These are phyloP conservation scores for Penicillium coprophilum DNA, from an alignment of 495 filamentous ascomycete species.

Conservation along the genomic window DNA sequence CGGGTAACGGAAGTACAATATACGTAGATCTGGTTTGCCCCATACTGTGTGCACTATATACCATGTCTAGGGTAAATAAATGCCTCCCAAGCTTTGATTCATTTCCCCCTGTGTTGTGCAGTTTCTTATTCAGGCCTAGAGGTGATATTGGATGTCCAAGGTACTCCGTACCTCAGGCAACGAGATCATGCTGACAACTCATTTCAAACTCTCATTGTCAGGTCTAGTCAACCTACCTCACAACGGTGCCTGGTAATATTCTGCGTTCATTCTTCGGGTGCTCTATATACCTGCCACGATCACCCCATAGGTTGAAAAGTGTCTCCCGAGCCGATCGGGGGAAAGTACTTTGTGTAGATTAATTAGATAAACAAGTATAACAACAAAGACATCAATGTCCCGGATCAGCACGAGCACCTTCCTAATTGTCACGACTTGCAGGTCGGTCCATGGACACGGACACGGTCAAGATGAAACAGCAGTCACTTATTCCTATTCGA, in stretches of 20 bases:
- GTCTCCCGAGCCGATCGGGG: neutral
- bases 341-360: neutral
- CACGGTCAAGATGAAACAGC: conserved; percentile 1
- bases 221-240: neutral
- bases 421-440: neutral
- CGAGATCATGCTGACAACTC: neutral
- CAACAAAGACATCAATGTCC: neutral
- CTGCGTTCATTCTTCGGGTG: neutral
- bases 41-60: neutral
- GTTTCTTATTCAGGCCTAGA: neutral
- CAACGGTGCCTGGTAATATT: neutral
- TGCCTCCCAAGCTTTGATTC: neutral
- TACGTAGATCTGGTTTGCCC: conserved; percentile 2
- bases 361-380: conserved; percentile 6
- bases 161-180: neutral
- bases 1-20: neutral
- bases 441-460: neutral
- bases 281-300: neutral
- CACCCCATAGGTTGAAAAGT: neutral
- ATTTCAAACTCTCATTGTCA: neutral
- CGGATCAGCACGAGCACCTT: neutral
- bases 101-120: neutral
- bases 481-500: neutral
- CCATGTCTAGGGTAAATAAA: neutral
- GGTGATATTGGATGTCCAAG: neutral